Percentiles rank a stretch among this genome's conserved stretches.
Conservation (phyloP, 176 grass and related monocot genomes). For the Aegilops longissima region DNA sequence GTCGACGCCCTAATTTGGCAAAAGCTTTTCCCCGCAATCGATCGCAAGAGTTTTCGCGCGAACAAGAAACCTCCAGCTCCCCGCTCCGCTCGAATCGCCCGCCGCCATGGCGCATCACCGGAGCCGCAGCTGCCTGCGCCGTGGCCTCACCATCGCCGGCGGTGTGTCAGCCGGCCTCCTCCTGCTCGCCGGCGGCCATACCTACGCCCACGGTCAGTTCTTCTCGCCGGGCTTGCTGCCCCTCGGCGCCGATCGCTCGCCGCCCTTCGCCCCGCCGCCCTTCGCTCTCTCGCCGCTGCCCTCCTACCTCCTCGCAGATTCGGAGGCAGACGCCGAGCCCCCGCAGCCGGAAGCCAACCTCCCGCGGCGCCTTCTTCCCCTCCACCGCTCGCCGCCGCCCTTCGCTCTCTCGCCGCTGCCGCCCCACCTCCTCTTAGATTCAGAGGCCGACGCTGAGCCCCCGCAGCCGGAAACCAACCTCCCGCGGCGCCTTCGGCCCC, state of each 20-base stretch:
- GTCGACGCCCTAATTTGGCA: too few species aligned
- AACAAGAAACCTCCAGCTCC: neutral
- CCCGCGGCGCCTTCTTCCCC: too few species aligned
- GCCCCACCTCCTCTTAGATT: neutral
- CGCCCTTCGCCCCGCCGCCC: neutral
- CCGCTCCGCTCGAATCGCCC: neutral
- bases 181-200: neutral
- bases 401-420: neutral
- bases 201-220: neutral
- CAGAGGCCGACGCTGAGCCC: too few species aligned
- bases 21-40: too few species aligned
- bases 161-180: neutral
- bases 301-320: neutral
- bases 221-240: neutral
- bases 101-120: neutral
- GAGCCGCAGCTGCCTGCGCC: neutral
- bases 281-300: neutral
- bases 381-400: neutral
- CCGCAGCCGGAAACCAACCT: too few species aligned
- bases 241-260: neutral
- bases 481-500: too few species aligned
- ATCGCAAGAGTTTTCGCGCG: neutral
- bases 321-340: too few species aligned
- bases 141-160: neutral
- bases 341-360: too few species aligned